Conservation (phyloP, 148 eudicot species). For the Polygonum maritimum region DNA sequence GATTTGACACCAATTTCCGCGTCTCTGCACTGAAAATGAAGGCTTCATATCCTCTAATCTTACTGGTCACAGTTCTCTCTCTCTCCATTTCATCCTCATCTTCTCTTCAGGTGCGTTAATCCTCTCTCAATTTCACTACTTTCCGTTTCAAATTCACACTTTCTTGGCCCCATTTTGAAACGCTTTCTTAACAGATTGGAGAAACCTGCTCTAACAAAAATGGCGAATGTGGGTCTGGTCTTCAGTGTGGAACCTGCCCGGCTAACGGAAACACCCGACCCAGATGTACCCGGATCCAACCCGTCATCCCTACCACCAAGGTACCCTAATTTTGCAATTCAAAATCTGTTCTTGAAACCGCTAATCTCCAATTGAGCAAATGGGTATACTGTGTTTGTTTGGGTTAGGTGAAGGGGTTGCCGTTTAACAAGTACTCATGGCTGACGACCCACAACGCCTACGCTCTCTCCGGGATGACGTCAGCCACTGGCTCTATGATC, state of each 20-base stretch:
- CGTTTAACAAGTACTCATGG: constrained; percentile 81
- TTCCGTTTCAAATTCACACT: background rate
- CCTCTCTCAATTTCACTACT: background rate
- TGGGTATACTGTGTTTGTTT: background rate
- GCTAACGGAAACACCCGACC: constrained; percentile 76
- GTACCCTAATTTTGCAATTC: constrained; percentile 17
- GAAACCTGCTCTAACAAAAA: constrained; percentile 48
- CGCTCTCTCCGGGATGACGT: constrained; percentile 48
- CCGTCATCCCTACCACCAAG: constrained; percentile 55
- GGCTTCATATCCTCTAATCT: constrained; percentile 8
- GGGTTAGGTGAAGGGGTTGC: constrained; percentile 56
- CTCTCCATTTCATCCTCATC: constrained; percentile 12
- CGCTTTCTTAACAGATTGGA: constrained; percentile 35
- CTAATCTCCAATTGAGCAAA: background rate
- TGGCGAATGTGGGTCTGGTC: constrained; percentile 45
- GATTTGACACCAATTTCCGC: background rate
- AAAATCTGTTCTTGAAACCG: background rate
- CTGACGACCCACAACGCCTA: constrained; percentile 79
- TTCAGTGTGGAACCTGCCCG: constrained; percentile 50
- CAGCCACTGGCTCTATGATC: constrained; percentile 44
- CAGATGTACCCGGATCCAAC: constrained; percentile 66
- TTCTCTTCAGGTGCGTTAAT: constrained; percentile 22
- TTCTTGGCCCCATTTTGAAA: background rate
- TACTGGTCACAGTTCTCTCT: constrained; percentile 19
- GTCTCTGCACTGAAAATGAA: constrained; percentile 12